Evolutionary conservation across 1,284 basidiomycete species (phyloP).

Genomic region (Neolentinus lepideus): DNA sequence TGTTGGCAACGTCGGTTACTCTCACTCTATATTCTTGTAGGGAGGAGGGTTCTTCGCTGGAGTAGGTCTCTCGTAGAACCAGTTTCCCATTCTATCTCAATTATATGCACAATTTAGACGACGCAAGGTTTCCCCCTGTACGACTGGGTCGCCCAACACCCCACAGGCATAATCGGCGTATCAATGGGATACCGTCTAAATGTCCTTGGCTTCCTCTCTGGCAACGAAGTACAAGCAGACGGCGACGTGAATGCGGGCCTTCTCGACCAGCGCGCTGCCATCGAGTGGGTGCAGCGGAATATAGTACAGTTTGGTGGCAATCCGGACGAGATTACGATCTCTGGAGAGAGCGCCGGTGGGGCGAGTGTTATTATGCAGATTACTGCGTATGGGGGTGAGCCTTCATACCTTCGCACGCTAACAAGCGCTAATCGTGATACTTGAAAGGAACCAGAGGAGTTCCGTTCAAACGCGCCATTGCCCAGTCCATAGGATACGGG

Average conservation of each 20-base stretch:
- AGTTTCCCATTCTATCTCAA: not conserved
- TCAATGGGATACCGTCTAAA: slow-evolving; percentile 48
- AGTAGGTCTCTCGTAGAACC: not conserved
- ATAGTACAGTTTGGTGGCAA: slow-evolving; percentile 37
- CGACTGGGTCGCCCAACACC: slow-evolving; percentile 40
- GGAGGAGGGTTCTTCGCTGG: slow-evolving; percentile 2
- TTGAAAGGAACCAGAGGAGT: slow-evolving; percentile 24
- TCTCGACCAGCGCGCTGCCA: slow-evolving; percentile 36
- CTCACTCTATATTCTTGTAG: not conserved
- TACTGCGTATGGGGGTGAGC: slow-evolving; percentile 31
- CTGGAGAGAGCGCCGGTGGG: slow-evolving; percentile 38
- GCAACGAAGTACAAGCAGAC: slow-evolving; percentile 18
- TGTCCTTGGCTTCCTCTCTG: slow-evolving; percentile 45
- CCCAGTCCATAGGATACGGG: slow-evolving; percentile 37
- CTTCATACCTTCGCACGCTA: not conserved
- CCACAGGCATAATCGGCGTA: slow-evolving; percentile 43
- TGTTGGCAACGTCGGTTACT: not conserved
- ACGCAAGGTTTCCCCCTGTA: slow-evolving; percentile 45
- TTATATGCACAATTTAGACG: slow-evolving; percentile 16
- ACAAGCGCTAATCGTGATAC: not conserved
- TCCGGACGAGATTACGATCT: slow-evolving; percentile 31
- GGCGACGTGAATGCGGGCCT: slow-evolving; percentile 36
- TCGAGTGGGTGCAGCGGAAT: slow-evolving; percentile 40
- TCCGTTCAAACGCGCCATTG: slow-evolving; percentile 31
- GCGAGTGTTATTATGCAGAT: slow-evolving; percentile 36